A percentile compares a stretch with the other conserved stretches of the same genome.
These are phyloP conservation scores for Heliocybe sulcata DNA, from an alignment of 1,284 basidiomycete species.

Conservation along the genomic window DNA sequence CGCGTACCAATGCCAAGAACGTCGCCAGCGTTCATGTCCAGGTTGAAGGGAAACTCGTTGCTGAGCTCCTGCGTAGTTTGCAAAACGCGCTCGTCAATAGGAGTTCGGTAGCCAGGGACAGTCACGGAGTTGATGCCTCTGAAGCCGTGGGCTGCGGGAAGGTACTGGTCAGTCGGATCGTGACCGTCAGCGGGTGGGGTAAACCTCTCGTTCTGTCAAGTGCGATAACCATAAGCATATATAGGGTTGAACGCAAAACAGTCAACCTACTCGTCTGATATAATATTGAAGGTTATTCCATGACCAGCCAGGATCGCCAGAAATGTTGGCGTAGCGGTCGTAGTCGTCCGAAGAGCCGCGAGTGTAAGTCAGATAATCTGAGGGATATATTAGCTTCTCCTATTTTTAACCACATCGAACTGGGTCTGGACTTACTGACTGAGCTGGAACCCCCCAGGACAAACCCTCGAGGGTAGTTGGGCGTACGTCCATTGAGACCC, in stretches of 20 bases:
- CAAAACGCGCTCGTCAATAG: slow-evolving; percentile 18
- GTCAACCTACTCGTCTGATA: slow-evolving; percentile 12
- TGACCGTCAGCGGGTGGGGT: slow-evolving; percentile 21
- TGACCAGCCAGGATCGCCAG: slow-evolving; percentile 31
- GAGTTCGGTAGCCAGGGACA: slow-evolving; percentile 16
- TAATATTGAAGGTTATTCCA: slow-evolving; percentile 30
- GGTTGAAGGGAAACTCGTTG: slow-evolving; percentile 22
- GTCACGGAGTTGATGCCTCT: slow-evolving; percentile 24
- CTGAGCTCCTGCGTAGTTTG: slow-evolving; percentile 13
- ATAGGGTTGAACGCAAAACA: slow-evolving; percentile 23
- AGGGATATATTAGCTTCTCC: neutral
- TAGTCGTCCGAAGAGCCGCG: slow-evolving; percentile 33
- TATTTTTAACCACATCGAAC: neutral
- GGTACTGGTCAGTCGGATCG: slow-evolving; percentile 21
- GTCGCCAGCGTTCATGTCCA: slow-evolving; percentile 26
- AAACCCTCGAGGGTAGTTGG: slow-evolving; percentile 24
- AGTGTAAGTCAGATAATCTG: slow-evolving; percentile 33
- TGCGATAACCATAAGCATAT: no score
- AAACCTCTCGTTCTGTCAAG: slow-evolving; percentile 22
- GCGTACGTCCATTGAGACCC: slow-evolving; percentile 19
- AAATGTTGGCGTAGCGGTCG: slow-evolving; percentile 26
- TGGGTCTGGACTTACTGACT: slow-evolving; percentile 21
- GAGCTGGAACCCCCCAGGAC: slow-evolving; percentile 30
- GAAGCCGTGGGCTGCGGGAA: slow-evolving; percentile 21
- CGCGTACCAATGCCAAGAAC: slow-evolving; percentile 23